Evolutionary conservation across 2,329 filamentous ascomycete species (phyloP).

Genomic region (Triangularia verruculosa): DNA sequence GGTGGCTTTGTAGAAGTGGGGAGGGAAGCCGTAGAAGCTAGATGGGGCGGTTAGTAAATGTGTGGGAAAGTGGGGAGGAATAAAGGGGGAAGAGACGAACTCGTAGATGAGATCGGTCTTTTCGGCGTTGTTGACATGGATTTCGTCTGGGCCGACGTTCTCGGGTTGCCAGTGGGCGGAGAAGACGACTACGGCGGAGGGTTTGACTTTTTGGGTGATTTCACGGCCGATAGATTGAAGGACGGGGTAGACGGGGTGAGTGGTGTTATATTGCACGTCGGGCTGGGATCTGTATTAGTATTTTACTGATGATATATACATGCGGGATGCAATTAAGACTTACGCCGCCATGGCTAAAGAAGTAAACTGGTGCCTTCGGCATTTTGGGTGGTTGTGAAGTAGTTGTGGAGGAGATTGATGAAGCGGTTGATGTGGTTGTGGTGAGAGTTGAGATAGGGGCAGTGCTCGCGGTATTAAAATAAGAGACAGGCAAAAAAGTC

Average conservation of each 20-base stretch:
- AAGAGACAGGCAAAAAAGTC: slow-evolving; percentile 5
- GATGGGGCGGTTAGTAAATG: slow-evolving; percentile 14
- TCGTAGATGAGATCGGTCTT: slow-evolving; percentile 69
- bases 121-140: slow-evolving; percentile 65
- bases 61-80: slow-evolving; percentile 46
- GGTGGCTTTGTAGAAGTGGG: slow-evolving; percentile 64
- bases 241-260: slow-evolving; percentile 64
- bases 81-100: slow-evolving; percentile 72
- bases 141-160: slow-evolving; percentile 39
- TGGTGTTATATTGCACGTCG: slow-evolving; percentile 43
- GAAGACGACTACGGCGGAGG: slow-evolving; percentile 70
- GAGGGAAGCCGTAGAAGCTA: slow-evolving; percentile 66
- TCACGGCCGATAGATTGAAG: slow-evolving; percentile 65
- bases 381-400: slow-evolving; percentile 17
- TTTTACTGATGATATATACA: background rate
- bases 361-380: slow-evolving; percentile 44
- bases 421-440: background rate
- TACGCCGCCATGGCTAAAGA: slow-evolving; percentile 51
- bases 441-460: background rate
- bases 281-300: slow-evolving; percentile 41
- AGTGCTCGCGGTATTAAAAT: background rate
- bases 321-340: slow-evolving; percentile 26
- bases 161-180: slow-evolving; percentile 71
- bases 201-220: slow-evolving; percentile 67
- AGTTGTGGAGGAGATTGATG: background rate